Conservation (phyloP, 2,329 filamentous ascomycete species). For the Alternaria longipes region DNA sequence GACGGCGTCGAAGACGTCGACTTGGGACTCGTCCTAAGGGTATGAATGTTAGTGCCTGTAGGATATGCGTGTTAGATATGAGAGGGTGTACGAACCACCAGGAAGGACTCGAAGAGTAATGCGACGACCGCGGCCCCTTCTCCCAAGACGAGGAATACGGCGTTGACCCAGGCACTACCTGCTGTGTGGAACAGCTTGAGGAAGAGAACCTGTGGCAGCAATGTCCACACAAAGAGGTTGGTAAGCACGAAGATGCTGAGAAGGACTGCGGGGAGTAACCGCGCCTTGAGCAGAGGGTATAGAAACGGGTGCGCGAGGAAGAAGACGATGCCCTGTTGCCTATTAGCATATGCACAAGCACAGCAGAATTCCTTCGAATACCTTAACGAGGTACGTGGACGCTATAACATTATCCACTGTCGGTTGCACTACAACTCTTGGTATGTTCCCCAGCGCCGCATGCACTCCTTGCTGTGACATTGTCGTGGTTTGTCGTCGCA, state of each 20-base stretch:
- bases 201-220: constrained; percentile 88
- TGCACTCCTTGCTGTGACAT: constrained; percentile 44
- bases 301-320: constrained; percentile 80
- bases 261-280: constrained; percentile 81
- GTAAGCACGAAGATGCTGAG: constrained; percentile 84
- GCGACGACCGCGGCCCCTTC: constrained; percentile 70
- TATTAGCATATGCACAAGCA: constrained; percentile 22
- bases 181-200: constrained; percentile 86
- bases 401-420: constrained; percentile 39
- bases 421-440: constrained; percentile 40
- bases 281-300: constrained; percentile 80
- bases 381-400: constrained; percentile 45
- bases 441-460: constrained; percentile 39
- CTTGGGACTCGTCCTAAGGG: constrained; percentile 71
- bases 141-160: constrained; percentile 80
- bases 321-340: constrained; percentile 76
- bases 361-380: constrained; percentile 6
- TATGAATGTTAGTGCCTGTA: neutral
- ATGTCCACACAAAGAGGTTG: constrained; percentile 88
- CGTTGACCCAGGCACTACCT: constrained; percentile 86
- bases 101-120: constrained; percentile 62
- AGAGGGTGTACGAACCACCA: constrained; percentile 50
- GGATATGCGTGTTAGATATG: neutral
- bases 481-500: constrained; percentile 26
- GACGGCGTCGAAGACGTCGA: constrained; percentile 80